Evolutionary conservation across 2,329 filamentous ascomycete species (phyloP).

Genomic region (Coleophoma eucalyptorum): DNA sequence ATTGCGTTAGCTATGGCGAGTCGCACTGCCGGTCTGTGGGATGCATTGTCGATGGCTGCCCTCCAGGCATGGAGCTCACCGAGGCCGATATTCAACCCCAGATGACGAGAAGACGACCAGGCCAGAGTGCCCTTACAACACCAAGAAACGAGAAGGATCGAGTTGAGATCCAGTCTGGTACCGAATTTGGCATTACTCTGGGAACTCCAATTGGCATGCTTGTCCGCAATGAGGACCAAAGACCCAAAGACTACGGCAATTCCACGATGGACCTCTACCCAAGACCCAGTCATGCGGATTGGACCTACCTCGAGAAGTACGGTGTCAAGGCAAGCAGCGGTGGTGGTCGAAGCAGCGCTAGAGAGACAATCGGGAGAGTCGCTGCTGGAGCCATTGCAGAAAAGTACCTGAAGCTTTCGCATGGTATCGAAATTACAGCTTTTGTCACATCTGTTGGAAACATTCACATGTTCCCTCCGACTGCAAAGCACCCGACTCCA

Average conservation of each 20-base stretch:
- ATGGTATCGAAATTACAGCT: slow-evolving; percentile 87
- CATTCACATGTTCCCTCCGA: slow-evolving; percentile 72
- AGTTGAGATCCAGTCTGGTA: slow-evolving; percentile 90
- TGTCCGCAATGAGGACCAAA: slow-evolving; percentile 88
- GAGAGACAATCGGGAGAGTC: slow-evolving; percentile 91
- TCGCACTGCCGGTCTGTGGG: slow-evolving; percentile 91
- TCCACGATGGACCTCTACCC: slow-evolving; percentile 90
- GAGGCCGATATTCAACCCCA: slow-evolving; percentile 91
- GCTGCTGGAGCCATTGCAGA: slow-evolving; percentile 90
- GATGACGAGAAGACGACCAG: slow-evolving; percentile 85
- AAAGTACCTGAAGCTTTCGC: slow-evolving; percentile 78
- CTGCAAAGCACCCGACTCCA: slow-evolving; percentile 61
- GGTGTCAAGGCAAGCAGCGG: slow-evolving; percentile 88
- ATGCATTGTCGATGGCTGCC: slow-evolving; percentile 91
- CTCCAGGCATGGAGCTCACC: slow-evolving; percentile 80
- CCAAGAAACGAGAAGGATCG: slow-evolving; percentile 89
- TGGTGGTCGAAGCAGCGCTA: slow-evolving; percentile 85
- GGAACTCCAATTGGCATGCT: slow-evolving; percentile 87
- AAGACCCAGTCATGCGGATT: slow-evolving; percentile 89
- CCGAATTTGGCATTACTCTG: slow-evolving; percentile 83
- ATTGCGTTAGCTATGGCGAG: slow-evolving; percentile 57
- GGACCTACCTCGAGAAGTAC: slow-evolving; percentile 97
- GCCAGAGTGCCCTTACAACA: slow-evolving; percentile 86
- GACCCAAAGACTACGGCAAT: slow-evolving; percentile 86
- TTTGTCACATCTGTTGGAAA: slow-evolving; percentile 84